These are phyloP conservation scores for Heterobasidion occidentale DNA, from an alignment of 1,284 basidiomycete genomes.

Conservation along the genomic window DNA sequence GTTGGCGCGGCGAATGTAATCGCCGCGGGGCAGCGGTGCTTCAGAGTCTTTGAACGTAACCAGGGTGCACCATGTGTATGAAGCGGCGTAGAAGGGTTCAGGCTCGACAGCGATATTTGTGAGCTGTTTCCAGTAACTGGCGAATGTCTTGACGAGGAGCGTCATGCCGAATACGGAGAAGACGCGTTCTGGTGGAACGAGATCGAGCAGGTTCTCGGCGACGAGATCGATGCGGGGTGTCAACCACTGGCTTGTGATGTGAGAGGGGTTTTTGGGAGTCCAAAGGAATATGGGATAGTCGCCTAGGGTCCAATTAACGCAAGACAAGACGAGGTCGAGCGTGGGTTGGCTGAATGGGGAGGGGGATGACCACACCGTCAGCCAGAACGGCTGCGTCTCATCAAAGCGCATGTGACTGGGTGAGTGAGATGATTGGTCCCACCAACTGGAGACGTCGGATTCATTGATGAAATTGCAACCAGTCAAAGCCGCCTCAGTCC, in stretches of 20 bases:
- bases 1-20: constrained; percentile 26
- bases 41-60: constrained; percentile 26
- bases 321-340: constrained; percentile 42
- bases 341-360: constrained; percentile 20
- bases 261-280: constrained; percentile 25
- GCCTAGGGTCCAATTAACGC: constrained; percentile 33
- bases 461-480: constrained; percentile 28
- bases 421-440: constrained; percentile 12
- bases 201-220: constrained; percentile 25
- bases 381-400: constrained; percentile 32
- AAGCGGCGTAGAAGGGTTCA: constrained; percentile 37
- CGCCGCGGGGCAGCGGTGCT: constrained; percentile 9
- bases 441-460: constrained; percentile 22
- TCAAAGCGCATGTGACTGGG: constrained; percentile 3
- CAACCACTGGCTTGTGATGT: constrained; percentile 26
- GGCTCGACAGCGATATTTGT: constrained; percentile 25
- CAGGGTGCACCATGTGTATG: constrained; percentile 30
- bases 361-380: constrained; percentile 39
- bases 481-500: constrained; percentile 28
- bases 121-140: constrained; percentile 27
- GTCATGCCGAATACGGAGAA: constrained; percentile 39
- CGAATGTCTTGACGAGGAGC: constrained; percentile 28
- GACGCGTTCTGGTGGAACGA: constrained; percentile 33
- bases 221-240: constrained; percentile 26
- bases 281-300: constrained; percentile 47